These are phyloP conservation scores for Irpex sp. DNA, from an alignment of 1,284 basidiomycete genomes.

Conservation along the genomic window DNA sequence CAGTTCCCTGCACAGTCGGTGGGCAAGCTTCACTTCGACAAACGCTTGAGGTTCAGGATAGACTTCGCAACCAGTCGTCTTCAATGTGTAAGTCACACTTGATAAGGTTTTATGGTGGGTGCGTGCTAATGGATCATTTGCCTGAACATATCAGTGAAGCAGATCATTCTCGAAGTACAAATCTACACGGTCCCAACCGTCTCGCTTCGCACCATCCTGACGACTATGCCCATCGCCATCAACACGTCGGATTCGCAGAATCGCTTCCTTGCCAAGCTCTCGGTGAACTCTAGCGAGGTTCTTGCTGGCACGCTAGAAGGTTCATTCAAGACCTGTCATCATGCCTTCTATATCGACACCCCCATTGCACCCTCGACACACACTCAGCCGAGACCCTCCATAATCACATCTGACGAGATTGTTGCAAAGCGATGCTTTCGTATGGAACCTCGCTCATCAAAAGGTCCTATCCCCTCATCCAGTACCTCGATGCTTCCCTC, in stretches of 20 bases:
- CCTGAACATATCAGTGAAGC: background rate
- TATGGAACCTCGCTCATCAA: background rate
- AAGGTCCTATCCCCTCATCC: background rate
- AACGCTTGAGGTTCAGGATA: background rate
- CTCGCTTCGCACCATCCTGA: background rate
- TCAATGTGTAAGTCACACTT: background rate
- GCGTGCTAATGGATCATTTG: too few species aligned
- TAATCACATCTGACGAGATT: background rate
- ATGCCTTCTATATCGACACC: background rate
- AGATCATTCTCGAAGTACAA: background rate
- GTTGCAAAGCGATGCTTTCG: background rate
- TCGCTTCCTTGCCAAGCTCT: background rate
- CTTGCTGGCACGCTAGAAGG: background rate
- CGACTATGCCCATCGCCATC: background rate
- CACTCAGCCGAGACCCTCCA: background rate
- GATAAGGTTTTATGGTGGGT: too few species aligned
- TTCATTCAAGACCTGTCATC: background rate
- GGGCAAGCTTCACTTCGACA: background rate
- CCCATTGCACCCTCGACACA: too few species aligned
- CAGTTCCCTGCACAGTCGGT: background rate
- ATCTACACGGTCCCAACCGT: too few species aligned
- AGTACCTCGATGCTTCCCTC: background rate
- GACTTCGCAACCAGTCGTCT: background rate
- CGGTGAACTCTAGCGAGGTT: background rate
- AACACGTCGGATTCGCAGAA: background rate